phyloP scores from a whole-genome alignment of 2,329 filamentous ascomycete genomes.

The Colletotrichum viniferum region DNA sequence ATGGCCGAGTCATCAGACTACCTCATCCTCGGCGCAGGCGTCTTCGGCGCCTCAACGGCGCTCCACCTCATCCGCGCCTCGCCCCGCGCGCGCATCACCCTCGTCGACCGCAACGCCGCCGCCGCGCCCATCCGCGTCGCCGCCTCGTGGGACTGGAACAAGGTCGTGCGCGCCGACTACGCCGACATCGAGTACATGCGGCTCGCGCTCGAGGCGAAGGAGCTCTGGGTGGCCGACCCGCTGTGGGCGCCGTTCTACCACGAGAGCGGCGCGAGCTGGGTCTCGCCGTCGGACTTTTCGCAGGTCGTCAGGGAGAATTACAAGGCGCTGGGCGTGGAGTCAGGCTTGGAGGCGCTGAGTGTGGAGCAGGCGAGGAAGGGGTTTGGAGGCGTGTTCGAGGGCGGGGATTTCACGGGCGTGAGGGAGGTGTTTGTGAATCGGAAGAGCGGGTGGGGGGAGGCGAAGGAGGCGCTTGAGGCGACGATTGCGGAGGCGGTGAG shows the following conservation, averaged over 20 bases:
- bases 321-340: slow-evolving; percentile 26
- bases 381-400: slow-evolving; percentile 56
- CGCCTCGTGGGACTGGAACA: slow-evolving; percentile 38
- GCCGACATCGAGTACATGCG: slow-evolving; percentile 31
- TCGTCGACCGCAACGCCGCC: slow-evolving; percentile 29
- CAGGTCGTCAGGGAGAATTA: slow-evolving; percentile 39
- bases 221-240: slow-evolving; percentile 29
- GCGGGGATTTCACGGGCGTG: slow-evolving; percentile 57
- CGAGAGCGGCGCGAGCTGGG: slow-evolving; percentile 45
- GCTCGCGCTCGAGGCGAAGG: slow-evolving; percentile 33
- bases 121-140: slow-evolving; percentile 27
- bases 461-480: slow-evolving; percentile 53
- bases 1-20: not conserved
- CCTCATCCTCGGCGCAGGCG: slow-evolving; percentile 54
- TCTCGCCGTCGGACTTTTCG: slow-evolving; percentile 28
- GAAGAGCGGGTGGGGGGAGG: slow-evolving; percentile 61
- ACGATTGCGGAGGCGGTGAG: slow-evolving; percentile 50
- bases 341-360: slow-evolving; percentile 43
- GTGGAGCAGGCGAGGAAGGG: slow-evolving; percentile 51
- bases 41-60: slow-evolving; percentile 55
- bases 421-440: slow-evolving; percentile 58
- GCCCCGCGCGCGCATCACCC: slow-evolving; percentile 24
- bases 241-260: slow-evolving; percentile 33
- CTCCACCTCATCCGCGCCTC: slow-evolving; percentile 44
- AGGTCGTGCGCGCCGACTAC: slow-evolving; percentile 42